Percentiles rank a stretch among this genome's conserved stretches.
Evolutionary conservation across 2,329 filamentous ascomycete genomes (phyloP).

Genomic region (Penicillium sp.): DNA sequence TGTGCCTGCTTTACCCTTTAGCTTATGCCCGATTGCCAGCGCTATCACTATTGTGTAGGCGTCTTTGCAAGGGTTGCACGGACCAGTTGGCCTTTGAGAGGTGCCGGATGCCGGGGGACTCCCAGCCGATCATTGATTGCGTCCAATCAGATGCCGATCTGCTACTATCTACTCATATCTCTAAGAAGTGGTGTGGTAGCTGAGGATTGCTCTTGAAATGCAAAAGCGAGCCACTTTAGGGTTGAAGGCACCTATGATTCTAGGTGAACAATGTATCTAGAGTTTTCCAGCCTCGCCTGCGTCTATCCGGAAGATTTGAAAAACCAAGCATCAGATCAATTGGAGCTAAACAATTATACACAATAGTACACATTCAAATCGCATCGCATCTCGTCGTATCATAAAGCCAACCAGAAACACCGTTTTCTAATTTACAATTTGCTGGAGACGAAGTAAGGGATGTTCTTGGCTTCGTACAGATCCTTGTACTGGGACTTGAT

Average conservation of each 20-base stretch:
- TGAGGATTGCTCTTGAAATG: no score
- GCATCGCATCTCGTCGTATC: not conserved
- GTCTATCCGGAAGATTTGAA: not conserved
- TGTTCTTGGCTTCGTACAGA: constrained; percentile 25
- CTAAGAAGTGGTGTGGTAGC: no score
- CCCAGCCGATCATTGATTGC: no score
- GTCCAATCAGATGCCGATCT: no score
- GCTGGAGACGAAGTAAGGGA: not conserved
- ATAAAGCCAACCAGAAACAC: not conserved
- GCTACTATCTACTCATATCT: no score
- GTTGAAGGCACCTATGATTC: no score
- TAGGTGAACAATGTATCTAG: no score
- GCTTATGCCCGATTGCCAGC: constrained; percentile 1
- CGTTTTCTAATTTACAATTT: not conserved
- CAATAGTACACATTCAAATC: not conserved
- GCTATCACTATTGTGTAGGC: not conserved
- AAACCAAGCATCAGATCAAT: not conserved
- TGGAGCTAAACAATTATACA: not conserved
- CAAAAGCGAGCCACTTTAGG: no score
- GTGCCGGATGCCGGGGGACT: no score
- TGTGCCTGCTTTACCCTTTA: constrained; percentile 7
- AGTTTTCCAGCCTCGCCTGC: no score
- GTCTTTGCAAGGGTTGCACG: no score
- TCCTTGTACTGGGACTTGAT: constrained; percentile 34
- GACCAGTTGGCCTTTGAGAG: no score